Conservation (phyloP, 1,139 yeast species). For the Scheffersomyces titani region DNA sequence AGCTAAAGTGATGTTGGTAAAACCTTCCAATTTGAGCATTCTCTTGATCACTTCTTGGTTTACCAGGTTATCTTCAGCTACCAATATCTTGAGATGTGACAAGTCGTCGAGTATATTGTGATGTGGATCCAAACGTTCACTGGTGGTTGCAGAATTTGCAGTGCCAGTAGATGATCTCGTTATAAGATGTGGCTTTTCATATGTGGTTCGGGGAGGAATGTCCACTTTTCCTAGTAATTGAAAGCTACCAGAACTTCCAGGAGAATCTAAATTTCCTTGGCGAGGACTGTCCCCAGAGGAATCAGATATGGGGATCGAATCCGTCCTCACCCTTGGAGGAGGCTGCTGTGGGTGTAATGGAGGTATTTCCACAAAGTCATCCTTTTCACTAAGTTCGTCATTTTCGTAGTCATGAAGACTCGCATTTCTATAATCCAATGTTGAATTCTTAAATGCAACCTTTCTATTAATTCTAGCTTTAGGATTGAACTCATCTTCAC, state of each 20-base stretch:
- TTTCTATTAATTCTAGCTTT: conserved; percentile 35
- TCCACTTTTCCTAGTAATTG: conserved; percentile 6
- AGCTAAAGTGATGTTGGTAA: conserved; percentile 69
- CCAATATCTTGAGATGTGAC: conserved; percentile 57
- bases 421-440: background rate
- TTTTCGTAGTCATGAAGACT: background rate
- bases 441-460: conserved; percentile 30
- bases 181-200: conserved; percentile 49
- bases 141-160: conserved; percentile 39
- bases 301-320: background rate
- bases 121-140: conserved; percentile 18
- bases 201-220: conserved; percentile 11
- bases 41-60: conserved; percentile 89
- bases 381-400: conserved; percentile 12
- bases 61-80: conserved; percentile 93
- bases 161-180: conserved; percentile 60
- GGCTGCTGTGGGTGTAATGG: background rate
- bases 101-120: conserved; percentile 31
- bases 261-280: background rate
- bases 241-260: background rate
- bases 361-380: background rate
- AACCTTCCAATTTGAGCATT: conserved; percentile 81
- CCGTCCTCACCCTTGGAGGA: background rate
- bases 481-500: conserved; percentile 48
- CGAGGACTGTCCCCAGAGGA: background rate